These are phyloP conservation scores for Diaporthe humulicola DNA, from an alignment of 2,329 filamentous ascomycete species.

Conservation along the genomic window DNA sequence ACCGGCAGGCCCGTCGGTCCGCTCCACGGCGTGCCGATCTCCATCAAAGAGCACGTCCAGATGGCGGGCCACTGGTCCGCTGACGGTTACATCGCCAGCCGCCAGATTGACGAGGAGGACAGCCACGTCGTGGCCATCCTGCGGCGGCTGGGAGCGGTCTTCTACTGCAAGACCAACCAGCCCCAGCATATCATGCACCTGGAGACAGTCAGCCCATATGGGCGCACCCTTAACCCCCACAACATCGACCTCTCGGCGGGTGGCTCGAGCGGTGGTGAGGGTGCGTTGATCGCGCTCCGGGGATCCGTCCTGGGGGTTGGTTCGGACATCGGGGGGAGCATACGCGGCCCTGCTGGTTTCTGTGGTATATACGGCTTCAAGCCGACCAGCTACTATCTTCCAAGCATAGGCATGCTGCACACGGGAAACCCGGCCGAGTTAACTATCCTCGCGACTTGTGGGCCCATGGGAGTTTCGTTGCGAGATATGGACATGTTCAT, in stretches of 20 bases:
- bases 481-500: conserved; percentile 53
- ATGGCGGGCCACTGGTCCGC: conserved; percentile 63
- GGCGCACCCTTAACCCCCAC: conserved; percentile 72
- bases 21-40: conserved; percentile 64
- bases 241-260: conserved; percentile 73
- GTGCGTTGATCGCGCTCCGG: conserved; percentile 55
- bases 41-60: conserved; percentile 73
- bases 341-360: conserved; percentile 54
- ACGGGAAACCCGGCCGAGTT: conserved; percentile 49
- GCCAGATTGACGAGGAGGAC: conserved; percentile 64
- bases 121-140: conserved; percentile 70
- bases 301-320: conserved; percentile 58
- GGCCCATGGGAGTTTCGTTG: conserved; percentile 50
- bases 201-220: conserved; percentile 73
- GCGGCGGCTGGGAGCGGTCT: conserved; percentile 69
- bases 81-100: conserved; percentile 64
- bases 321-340: conserved; percentile 57
- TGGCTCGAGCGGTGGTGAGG: conserved; percentile 73
- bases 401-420: conserved; percentile 45
- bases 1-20: conserved; percentile 63
- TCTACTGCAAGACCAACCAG: conserved; percentile 78
- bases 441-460: conserved; percentile 51
- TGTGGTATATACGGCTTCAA: conserved; percentile 50
- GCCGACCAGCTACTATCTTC: conserved; percentile 44
- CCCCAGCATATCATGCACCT: conserved; percentile 69